Base-by-base conservation (phyloP, 805 yeast genomes). In the Nakazawaea peltata region DNA sequence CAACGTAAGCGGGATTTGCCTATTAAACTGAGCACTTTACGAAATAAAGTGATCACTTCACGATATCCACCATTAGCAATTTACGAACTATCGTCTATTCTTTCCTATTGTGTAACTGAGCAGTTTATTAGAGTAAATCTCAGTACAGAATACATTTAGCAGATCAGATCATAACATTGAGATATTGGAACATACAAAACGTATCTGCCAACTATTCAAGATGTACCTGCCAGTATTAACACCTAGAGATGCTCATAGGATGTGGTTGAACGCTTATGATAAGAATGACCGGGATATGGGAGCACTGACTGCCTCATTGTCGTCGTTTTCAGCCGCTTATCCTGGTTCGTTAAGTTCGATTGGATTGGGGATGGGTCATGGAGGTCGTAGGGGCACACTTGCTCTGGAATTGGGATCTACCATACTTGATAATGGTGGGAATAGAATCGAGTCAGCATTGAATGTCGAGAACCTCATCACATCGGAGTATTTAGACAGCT, bases 161-260 rank as follows among this genome's bases (percentile, higher is more conserved):
- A n/a, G n/a, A n/a, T n/a, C n/a, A n/a, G n/a, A n/a, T n/a, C n/a
- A n/a, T n/a, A n/a, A n/a, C n/a, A n/a, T n/a, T n/a, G n/a, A n/a
- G n/a, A n/a, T n/a, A n/a, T n/a, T n/a, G n/a, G n/a, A n/a, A n/a
- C n/a, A n/a, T n/a, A n/a, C n/a, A n/a, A n/a, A n/a, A n/a, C n/a
- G n/a, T n/a, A n/a, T n/a, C n/a, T n/a, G n/a, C n/a, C n/a, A n/a
- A n/a, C n/a, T n/a, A n/a, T n/a, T n/a, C n/a, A n/a, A n/a, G n/a
- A 71, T 71, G 78, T 70, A 65, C 44, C 48, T 69, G 32, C 77
- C 78, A 8, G 57, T 57, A 32, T 37, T 71, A 34, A 60, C 68
- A 13, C 63, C 73, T 0, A 49, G 63, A 15, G 71, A 69, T 37
- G 59, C 66, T 12, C 72, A 63, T 44, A 60, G 58, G 27, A 50